These are phyloP conservation scores for Phialemonium atrogriseum DNA, from an alignment of 2,329 filamentous ascomycete species.

Conservation along the genomic window DNA sequence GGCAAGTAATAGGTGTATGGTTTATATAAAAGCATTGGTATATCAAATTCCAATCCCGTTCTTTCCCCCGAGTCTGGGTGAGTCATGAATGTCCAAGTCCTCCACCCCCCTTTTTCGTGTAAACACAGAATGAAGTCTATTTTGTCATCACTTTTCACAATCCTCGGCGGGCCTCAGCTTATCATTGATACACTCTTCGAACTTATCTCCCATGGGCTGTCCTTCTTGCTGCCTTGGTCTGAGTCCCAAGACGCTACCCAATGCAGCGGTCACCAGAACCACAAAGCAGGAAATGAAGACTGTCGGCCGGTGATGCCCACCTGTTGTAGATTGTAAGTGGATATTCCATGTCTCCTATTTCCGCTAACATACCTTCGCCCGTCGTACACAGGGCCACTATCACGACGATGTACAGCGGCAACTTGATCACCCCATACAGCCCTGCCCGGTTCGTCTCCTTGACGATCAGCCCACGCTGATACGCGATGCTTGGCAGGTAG, in stretches of 20 bases:
- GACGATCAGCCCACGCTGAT: conserved; percentile 19
- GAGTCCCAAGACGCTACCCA: background rate
- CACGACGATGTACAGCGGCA: conserved; percentile 12
- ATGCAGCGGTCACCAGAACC: background rate
- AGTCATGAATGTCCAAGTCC: too few species aligned
- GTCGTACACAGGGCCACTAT: conserved; percentile 9
- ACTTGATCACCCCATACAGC: conserved; percentile 18
- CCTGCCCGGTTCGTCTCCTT: conserved; percentile 18
- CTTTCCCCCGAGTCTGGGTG: too few species aligned
- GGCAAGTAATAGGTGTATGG: conserved; percentile 7
- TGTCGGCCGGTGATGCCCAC: background rate
- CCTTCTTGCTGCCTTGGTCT: too few species aligned
- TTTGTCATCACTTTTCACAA: too few species aligned
- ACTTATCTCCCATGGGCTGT: too few species aligned
- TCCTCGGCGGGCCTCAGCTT: too few species aligned
- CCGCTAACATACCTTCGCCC: conserved; percentile 10
- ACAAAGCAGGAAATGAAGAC: conserved; percentile 1
- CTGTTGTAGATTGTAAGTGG: too few species aligned
- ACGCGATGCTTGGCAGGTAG: conserved; percentile 23
- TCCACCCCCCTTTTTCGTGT: background rate
- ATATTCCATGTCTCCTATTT: too few species aligned
- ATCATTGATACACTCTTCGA: too few species aligned
- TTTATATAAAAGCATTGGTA: background rate
- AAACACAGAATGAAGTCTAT: too few species aligned
- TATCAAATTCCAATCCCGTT: background rate